Evolutionary conservation across 2,329 filamentous ascomycete genomes (phyloP).

Genomic region (Sclerotinia trifoliorum): DNA sequence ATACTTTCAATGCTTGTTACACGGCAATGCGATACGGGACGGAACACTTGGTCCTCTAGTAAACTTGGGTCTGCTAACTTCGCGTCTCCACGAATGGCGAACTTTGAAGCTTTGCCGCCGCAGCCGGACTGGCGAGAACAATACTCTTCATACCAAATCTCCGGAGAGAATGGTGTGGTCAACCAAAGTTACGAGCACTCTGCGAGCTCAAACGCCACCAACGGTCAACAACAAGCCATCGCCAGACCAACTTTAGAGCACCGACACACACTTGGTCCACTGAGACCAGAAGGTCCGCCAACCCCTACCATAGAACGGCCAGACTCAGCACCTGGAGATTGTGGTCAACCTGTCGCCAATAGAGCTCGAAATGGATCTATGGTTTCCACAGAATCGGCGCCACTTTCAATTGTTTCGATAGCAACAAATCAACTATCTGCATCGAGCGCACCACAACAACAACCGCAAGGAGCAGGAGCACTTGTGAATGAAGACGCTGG

Average conservation of each 20-base stretch:
- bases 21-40: slow-evolving; percentile 42
- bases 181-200: slow-evolving; percentile 36
- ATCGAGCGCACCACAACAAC: slow-evolving; percentile 43
- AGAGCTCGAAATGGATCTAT: slow-evolving; percentile 44
- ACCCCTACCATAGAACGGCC: slow-evolving; percentile 35
- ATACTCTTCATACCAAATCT: slow-evolving; percentile 38
- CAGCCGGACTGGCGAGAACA: slow-evolving; percentile 43
- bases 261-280: slow-evolving; percentile 36
- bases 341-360: slow-evolving; percentile 35
- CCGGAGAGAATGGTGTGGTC: slow-evolving; percentile 36
- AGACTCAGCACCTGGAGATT: slow-evolving; percentile 38
- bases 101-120: slow-evolving; percentile 40
- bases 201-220: slow-evolving; percentile 33
- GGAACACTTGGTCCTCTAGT: slow-evolving; percentile 42
- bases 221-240: slow-evolving; percentile 27
- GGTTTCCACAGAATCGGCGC: slow-evolving; percentile 44
- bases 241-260: slow-evolving; percentile 37
- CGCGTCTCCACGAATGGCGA: slow-evolving; percentile 42
- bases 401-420: slow-evolving; percentile 41
- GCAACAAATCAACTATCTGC: slow-evolving; percentile 45
- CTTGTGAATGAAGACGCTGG: slow-evolving; percentile 48
- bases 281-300: slow-evolving; percentile 33
- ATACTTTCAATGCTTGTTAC: slow-evolving; percentile 42
- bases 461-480: slow-evolving; percentile 37
- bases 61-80: slow-evolving; percentile 40